phyloP scores from a whole-genome alignment of 202 grass and related monocot species.

The Carex arenaria region DNA sequence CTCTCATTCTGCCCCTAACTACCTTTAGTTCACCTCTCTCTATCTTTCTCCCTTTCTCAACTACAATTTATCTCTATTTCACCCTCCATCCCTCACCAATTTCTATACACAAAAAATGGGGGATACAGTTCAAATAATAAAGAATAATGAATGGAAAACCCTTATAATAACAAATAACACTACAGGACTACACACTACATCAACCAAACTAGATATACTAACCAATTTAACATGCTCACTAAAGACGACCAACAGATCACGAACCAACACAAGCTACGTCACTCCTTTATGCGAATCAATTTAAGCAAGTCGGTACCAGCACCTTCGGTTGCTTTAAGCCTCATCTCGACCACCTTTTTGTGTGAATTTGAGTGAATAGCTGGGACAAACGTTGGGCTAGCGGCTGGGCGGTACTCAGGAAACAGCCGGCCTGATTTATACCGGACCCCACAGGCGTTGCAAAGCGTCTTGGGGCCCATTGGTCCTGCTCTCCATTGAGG shows the following conservation, averaged over 20 bases:
- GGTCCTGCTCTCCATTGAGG: constrained; percentile 97
- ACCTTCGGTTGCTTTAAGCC: constrained; percentile 38
- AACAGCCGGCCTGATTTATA: constrained; percentile 97
- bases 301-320: constrained; percentile 53
- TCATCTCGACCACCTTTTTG: constrained; percentile 99
- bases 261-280: constrained; percentile 12
- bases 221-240: constrained; percentile 67
- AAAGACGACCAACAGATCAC: constrained; percentile 38
- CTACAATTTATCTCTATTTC: constrained; percentile 72
- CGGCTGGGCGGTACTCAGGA: constrained; percentile 92
- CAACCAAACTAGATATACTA: constrained; percentile 69
- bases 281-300: constrained; percentile 66
- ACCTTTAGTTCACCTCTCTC: constrained; percentile 72
- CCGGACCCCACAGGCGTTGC: constrained; percentile 94
- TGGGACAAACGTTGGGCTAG: constrained; percentile 92
- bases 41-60: constrained; percentile 54
- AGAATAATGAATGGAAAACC: constrained; percentile 37
- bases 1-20: constrained; percentile 55
- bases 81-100: constrained; percentile 57
- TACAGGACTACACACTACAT: constrained; percentile 46
- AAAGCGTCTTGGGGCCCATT: constrained; percentile 94
- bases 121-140: constrained; percentile 88
- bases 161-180: constrained; percentile 38
- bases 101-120: constrained; percentile 80
- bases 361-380: constrained; percentile 91